These are phyloP conservation scores for Boehmeria nivea DNA, from an alignment of 306 rosid genomes.

Conservation along the genomic window DNA sequence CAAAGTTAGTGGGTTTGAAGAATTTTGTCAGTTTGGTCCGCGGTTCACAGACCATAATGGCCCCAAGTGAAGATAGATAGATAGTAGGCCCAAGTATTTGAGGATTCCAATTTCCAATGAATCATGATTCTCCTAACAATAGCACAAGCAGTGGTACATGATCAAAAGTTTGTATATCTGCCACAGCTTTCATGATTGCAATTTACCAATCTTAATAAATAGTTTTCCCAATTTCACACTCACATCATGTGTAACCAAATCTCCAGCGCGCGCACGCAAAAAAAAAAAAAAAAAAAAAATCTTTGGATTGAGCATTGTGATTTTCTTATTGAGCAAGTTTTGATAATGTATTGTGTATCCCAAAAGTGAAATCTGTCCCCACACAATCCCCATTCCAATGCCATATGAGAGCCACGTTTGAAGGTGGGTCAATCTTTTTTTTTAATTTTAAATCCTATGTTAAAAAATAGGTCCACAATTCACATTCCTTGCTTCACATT, in stretches of 20 bases:
- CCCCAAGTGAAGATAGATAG: conserved; percentile 15
- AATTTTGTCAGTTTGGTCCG: conserved; percentile 16
- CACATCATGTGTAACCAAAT: neutral
- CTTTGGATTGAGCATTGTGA: neutral
- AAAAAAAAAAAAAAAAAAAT: neutral
- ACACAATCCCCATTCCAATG: conserved; percentile 1
- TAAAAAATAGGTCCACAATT: neutral
- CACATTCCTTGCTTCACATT: conserved; percentile 7
- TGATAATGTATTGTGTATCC: neutral
- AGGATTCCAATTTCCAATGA: neutral
- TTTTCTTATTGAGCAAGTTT: conserved; percentile 2
- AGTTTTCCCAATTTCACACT: neutral
- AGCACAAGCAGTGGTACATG: neutral
- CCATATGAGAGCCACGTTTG: neutral
- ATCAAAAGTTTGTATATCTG: neutral
- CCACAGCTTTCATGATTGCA: neutral
- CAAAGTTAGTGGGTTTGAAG: conserved; percentile 8
- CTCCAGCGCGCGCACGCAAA: neutral
- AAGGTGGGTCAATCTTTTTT: neutral
- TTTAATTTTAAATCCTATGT: too few species aligned
- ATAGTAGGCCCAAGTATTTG: conserved; percentile 9
- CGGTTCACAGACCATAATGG: conserved; percentile 12
- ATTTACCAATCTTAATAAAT: conserved; percentile 2
- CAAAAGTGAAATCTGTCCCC: conserved; percentile 8
- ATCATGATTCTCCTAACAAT: conserved; percentile 5